These are phyloP conservation scores for Paraphaeosphaeria sporulosa DNA, from an alignment of 2,329 filamentous ascomycete species.

Conservation along the genomic window DNA sequence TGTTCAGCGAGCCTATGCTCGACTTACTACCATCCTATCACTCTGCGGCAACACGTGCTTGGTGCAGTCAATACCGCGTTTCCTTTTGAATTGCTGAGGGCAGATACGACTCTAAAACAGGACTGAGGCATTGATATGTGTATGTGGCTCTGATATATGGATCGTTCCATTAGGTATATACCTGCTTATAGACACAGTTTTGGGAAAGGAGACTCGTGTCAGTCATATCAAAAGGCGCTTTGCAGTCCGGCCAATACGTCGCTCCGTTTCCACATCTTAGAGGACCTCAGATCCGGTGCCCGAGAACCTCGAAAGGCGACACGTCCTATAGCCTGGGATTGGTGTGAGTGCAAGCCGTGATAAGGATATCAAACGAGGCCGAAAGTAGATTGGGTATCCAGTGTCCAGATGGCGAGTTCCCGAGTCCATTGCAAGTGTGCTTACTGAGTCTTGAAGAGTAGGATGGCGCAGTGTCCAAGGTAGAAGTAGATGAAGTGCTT, in stretches of 20 bases:
- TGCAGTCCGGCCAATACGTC: constrained; percentile 15
- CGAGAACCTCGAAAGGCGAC: background rate
- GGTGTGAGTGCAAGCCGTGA: background rate
- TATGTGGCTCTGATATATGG: background rate
- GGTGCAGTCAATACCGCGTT: background rate
- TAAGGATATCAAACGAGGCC: constrained; percentile 4
- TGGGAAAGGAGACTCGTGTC: constrained; percentile 36
- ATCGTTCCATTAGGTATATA: constrained; percentile 16
- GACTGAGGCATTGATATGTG: background rate
- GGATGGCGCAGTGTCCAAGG: constrained; percentile 95
- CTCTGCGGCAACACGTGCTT: background rate
- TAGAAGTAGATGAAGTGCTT: constrained; percentile 99
- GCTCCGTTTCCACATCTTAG: constrained; percentile 3
- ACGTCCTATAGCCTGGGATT: constrained; percentile 12
- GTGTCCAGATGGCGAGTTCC: constrained; percentile 12
- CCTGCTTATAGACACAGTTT: constrained; percentile 23
- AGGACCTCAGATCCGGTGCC: background rate
- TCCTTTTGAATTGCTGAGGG: background rate
- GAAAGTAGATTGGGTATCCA: constrained; percentile 10
- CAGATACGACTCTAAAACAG: background rate
- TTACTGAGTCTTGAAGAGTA: constrained; percentile 98
- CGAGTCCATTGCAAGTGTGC: constrained; percentile 17
- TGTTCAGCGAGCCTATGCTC: background rate
- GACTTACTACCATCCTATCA: background rate
- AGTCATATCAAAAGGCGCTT: constrained; percentile 27